These are phyloP conservation scores for Scheffersomyces illinoinensis DNA, from an alignment of 1,139 yeast genomes.

Conservation along the genomic window DNA sequence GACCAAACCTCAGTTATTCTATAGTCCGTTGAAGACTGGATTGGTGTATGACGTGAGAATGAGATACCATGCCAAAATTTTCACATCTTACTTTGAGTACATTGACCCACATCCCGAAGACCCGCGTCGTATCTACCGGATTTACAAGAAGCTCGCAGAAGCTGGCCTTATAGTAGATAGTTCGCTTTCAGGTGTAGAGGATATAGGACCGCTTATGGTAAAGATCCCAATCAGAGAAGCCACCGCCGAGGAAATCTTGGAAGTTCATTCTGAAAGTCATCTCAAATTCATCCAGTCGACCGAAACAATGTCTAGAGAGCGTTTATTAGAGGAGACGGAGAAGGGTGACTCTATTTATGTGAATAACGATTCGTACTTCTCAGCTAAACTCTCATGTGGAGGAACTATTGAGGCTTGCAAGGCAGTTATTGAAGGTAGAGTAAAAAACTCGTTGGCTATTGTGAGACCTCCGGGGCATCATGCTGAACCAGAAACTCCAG, in stretches of 20 bases:
- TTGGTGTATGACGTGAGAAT: slow-evolving; percentile 94
- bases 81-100: slow-evolving; percentile 88
- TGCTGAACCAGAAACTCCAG: slow-evolving; percentile 96
- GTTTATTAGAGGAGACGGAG: slow-evolving; percentile 80
- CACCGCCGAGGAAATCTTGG: slow-evolving; percentile 75
- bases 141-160: slow-evolving; percentile 90
- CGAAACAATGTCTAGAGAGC: slow-evolving; percentile 75
- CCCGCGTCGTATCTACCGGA: slow-evolving; percentile 92
- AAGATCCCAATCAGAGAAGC: slow-evolving; percentile 94
- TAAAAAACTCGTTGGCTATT: slow-evolving; percentile 89
- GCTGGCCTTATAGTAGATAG: slow-evolving; percentile 87
- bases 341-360: slow-evolving; percentile 93
- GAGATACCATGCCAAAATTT: slow-evolving; percentile 95
- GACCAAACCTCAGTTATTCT: slow-evolving; percentile 55
- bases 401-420: slow-evolving; percentile 96
- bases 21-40: slow-evolving; percentile 84
- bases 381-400: slow-evolving; percentile 93
- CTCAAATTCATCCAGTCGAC: slow-evolving; percentile 75
- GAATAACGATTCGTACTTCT: slow-evolving; percentile 83
- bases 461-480: slow-evolving; percentile 99
- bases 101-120: slow-evolving; percentile 99
- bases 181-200: slow-evolving; percentile 74
- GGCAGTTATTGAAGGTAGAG: slow-evolving; percentile 91
- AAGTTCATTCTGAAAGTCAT: slow-evolving; percentile 85
- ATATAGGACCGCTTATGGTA: slow-evolving; percentile 84